phyloP scores from a whole-genome alignment of 257 asterid genomes.

The Coffea canephora region DNA sequence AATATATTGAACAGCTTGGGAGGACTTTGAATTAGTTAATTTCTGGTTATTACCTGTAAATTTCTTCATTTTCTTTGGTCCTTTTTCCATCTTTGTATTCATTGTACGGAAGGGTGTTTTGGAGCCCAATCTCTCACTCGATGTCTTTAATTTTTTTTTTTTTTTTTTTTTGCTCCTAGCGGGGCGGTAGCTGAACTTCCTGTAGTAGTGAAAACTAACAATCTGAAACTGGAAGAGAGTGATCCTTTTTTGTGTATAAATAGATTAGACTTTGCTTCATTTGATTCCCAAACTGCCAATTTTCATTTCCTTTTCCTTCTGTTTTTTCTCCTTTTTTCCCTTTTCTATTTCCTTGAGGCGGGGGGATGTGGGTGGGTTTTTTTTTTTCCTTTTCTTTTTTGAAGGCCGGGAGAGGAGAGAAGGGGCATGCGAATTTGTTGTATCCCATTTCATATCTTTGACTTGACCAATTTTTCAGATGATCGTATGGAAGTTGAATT shows the following conservation, averaged over 20 bases:
- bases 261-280: not conserved
- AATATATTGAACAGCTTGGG: slow-evolving; percentile 56
- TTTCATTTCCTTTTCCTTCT: too few species aligned
- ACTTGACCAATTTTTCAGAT: too few species aligned
- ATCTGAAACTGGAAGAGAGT: slow-evolving; percentile 2
- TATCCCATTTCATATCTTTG: too few species aligned
- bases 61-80: not conserved
- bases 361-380: too few species aligned
- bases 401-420: too few species aligned
- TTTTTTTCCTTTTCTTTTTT: too few species aligned
- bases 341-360: too few species aligned
- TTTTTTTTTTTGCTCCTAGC: not conserved
- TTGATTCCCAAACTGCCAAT: not conserved
- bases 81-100: not conserved
- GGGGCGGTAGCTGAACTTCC: not conserved
- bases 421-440: too few species aligned
- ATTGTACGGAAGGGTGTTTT: not conserved
- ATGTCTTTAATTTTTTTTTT: not conserved
- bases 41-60: slow-evolving; percentile 20
- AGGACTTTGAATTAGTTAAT: slow-evolving; percentile 16
- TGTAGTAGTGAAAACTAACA: not conserved
- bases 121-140: not conserved
- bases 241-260: slow-evolving; percentile 6
- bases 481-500: not conserved
- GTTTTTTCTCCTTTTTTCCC: too few species aligned